These are phyloP conservation scores for Scenedesmus sp. DNA, from an alignment of 163 green algal species.

Conservation along the genomic window DNA sequence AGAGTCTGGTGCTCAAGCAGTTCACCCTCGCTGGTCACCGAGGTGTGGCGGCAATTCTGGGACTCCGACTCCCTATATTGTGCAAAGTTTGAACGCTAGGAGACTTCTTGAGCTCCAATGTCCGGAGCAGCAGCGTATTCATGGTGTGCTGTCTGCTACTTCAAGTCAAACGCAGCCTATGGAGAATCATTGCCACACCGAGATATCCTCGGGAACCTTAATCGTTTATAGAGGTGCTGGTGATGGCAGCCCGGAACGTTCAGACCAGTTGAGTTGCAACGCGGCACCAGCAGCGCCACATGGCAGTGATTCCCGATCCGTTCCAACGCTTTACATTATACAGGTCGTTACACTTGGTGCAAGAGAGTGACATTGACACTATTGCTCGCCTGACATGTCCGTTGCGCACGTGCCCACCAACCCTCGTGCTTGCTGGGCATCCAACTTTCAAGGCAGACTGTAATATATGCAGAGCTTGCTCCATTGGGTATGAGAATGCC, in stretches of 20 bases:
- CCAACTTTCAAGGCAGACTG: neutral
- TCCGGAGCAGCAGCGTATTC: conserved; percentile 68
- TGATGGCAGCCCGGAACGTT: neutral
- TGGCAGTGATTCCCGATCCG: neutral
- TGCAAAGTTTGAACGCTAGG: conserved; percentile 70
- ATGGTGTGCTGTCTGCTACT: conserved; percentile 42
- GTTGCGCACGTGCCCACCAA: neutral
- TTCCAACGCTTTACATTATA: neutral
- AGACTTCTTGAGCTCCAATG: conserved; percentile 61
- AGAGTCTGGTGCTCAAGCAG: conserved; percentile 91
- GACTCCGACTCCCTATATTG: conserved; percentile 73
- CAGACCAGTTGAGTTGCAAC: conserved; percentile 10
- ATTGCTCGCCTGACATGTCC: neutral
- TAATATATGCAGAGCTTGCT: neutral
- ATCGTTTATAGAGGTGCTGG: neutral
- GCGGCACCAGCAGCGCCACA: neutral
- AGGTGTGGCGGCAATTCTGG: conserved; percentile 64
- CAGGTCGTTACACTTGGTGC: neutral
- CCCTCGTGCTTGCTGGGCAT: neutral
- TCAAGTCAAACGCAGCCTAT: neutral
- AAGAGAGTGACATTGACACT: neutral
- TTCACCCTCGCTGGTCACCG: conserved; percentile 69
- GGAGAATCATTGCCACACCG: neutral
- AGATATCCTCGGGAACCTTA: neutral
- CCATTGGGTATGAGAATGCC: neutral